Base-by-base conservation (phyloP, 163 green algal species). In the Volvox carteri region DNA sequence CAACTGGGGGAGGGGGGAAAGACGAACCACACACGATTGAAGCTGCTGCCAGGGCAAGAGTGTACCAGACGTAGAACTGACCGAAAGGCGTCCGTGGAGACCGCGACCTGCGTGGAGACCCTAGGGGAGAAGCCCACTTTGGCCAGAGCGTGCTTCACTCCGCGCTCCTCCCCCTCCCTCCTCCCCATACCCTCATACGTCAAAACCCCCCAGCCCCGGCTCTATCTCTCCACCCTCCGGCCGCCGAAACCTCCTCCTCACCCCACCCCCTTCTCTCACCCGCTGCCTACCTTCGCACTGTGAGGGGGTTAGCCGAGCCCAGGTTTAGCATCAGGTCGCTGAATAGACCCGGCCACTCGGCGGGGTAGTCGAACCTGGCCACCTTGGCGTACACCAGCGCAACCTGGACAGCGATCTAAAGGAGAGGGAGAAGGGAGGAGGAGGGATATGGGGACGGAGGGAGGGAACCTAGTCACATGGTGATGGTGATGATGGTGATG, bases 341-440 rank as follows among this genome's bases (percentile, higher is more conserved):
- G 68, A 98, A 96, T 28, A 99, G 92, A 30, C 48, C 89, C 5
- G 96, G 96, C 97, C 97, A 99, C 18, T 96, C 92, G 23, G 84
- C 56, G 0, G 97, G 97, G 76, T 95, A 99, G 92, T 99, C 97
- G 28, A 94, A 86, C 23, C 97, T 92, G 0, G 97, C 97, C 28
- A 98, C 89, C 86, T 98, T 98, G 74, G 96, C 94, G n/a, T 98
- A 93, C 21, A 95, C 86, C n/a, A 99, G 84, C 0, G 96, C 96
- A n/a, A 98, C 86, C 79, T 98, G 97, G 18, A 97, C 90, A 0
- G 91, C 90, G 81, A 98, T 95, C 95, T 97, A 95, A 39, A 48
- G 46, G 1, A 16, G 19, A 23, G 73, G 12, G 7, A 19, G 62
- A 21, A 37, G 46, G 4, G 18, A 60, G 21, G 42, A 21, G 25